phyloP scores from a whole-genome alignment of 306 rosid species.

The Quillaja saponaria region DNA sequence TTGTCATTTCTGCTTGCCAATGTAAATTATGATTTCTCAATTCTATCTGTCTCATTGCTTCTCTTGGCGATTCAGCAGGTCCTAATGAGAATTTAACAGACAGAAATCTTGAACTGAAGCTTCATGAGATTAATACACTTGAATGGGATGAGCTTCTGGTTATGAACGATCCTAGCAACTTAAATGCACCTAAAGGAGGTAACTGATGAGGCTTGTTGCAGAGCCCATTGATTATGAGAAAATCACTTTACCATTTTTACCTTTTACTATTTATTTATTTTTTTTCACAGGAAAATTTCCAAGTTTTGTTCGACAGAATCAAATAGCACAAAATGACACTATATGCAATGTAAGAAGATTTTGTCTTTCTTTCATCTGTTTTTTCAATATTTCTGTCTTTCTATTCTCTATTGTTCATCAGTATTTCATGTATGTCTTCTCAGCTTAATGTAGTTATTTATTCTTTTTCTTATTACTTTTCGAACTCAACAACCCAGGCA shows the following conservation, averaged over 20 bases:
- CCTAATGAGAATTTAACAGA: conserved; percentile 40
- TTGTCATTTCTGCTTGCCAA: background rate
- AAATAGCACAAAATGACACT: conserved; percentile 44
- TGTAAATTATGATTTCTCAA: conserved; percentile 24
- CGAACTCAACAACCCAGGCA: too few species aligned
- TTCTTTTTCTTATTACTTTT: too few species aligned
- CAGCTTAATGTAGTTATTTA: too few species aligned
- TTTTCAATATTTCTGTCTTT: too few species aligned
- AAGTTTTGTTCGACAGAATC: conserved; percentile 54
- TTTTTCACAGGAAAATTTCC: conserved; percentile 48
- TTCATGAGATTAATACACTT: conserved; percentile 92
- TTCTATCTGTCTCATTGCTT: conserved; percentile 2
- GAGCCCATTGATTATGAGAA: conserved; percentile 17
- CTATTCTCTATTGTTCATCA: too few species aligned
- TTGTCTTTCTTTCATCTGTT: conserved; percentile 19
- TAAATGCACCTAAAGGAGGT: conserved; percentile 56
- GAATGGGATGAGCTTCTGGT: conserved; percentile 97
- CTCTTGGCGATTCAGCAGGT: conserved; percentile 49
- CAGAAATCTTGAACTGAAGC: conserved; percentile 59
- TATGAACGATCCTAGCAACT: conserved; percentile 45
- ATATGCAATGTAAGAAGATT: conserved; percentile 57
- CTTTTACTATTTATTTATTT: conserved; percentile 13
- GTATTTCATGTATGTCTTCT: too few species aligned
- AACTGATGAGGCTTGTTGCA: conserved; percentile 40
- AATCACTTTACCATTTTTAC: conserved; percentile 27